Evolutionary conservation across 129 eudicot species (phyloP), one percentile per base, ranked within the genome.

Genomic region (Heracleum sosnowskyi): DNA sequence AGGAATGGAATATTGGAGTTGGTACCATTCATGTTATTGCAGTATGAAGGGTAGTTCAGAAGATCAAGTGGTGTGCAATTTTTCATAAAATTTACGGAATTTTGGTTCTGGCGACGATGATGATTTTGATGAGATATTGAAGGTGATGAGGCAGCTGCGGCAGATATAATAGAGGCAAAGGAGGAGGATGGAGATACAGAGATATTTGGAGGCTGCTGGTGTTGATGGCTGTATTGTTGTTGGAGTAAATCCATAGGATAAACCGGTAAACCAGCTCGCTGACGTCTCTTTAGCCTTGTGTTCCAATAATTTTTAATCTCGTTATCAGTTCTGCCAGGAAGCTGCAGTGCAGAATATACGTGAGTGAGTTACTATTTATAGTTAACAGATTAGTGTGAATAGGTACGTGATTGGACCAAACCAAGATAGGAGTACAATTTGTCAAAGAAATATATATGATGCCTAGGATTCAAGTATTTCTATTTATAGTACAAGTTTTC

Each of bases 271-370:
- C 97, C 97, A 0, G 92, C 90, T 3, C 98, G 88, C 17, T 86
- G 86, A 24, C 93, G 87, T 66, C 97, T 84, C 80, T 94, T 94
- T 18, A 91, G 77, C 80, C 98, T 84, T 26, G 97, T 94, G 78
- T 91, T 91, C 98, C 98, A 94, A 76, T 94, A 94, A 78, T 94
- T 94, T 86, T 94, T 94, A 47, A 94, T 88, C 71, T 94, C 98
- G 33, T 94, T 91, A 81, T 94, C 98, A 11, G 98, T 94, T 79
- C 98, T 85, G n/a, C 98, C 98, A 18, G 93, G 97, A 60, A 94
- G 88, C 98, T 91, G 77, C 68, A 75, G 62, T 66, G 37, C 36
- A 66, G 39, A 66, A 66, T 1, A 66, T 66, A 66, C 24, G 39
- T 31, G 24, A 28, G 24, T 16, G 24, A 12, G 36, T 64, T 28